Evolutionary conservation across 768 basidiomycete species (phyloP).

Genomic region (Russula sp.): DNA sequence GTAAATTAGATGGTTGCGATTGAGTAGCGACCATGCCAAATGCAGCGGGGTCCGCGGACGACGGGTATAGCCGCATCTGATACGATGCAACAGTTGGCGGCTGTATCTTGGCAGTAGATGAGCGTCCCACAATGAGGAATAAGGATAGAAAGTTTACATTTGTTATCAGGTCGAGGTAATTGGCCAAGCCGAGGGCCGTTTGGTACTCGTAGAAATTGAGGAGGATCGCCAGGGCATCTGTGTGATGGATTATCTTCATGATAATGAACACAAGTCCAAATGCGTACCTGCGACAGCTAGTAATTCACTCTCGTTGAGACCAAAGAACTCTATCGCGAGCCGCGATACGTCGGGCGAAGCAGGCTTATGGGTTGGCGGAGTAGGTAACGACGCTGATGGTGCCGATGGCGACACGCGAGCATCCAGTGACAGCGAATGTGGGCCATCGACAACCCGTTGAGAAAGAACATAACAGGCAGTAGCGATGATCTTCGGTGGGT

Average conservation of each 20-base stretch:
- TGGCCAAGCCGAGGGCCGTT: conserved; percentile 12
- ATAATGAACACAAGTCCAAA: background rate
- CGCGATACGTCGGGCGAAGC: conserved; percentile 64
- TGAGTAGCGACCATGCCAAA: conserved; percentile 1
- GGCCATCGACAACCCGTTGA: conserved; percentile 65
- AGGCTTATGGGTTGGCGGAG: conserved; percentile 73
- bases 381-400: conserved; percentile 71
- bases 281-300: conserved; percentile 52
- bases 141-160: conserved; percentile 4
- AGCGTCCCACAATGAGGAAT: background rate
- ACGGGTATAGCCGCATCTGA: conserved; percentile 19
- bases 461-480: conserved; percentile 74
- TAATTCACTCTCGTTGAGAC: conserved; percentile 55
- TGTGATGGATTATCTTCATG: background rate
- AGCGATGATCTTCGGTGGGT: conserved; percentile 63
- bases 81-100: conserved; percentile 19
- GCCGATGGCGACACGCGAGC: conserved; percentile 66
- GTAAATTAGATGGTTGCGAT: conserved; percentile 7
- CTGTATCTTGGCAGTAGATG: conserved; percentile 15
- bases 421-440: conserved; percentile 67
- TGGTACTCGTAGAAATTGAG: conserved; percentile 25
- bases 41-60: conserved; percentile 9
- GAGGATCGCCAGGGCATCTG: conserved; percentile 20
- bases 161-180: conserved; percentile 21
- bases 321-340: conserved; percentile 61